phyloP scores from a whole-genome alignment of 2,329 filamentous ascomycete species.

The Aspergillus texensis region DNA sequence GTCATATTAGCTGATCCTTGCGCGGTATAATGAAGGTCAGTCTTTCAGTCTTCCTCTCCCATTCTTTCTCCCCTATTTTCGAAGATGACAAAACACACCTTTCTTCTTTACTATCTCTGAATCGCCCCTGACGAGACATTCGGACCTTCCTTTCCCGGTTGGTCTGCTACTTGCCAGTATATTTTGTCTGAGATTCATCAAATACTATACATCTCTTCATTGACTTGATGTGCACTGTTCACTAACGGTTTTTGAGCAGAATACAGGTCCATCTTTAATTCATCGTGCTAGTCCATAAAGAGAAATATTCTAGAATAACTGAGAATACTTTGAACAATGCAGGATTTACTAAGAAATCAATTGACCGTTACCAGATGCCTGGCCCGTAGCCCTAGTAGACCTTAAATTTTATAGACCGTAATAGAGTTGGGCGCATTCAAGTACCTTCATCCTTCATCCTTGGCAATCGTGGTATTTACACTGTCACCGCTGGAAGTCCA shows the following conservation, averaged over 20 bases:
- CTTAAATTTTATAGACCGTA: not conserved
- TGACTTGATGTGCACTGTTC: not conserved
- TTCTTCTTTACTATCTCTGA: slow-evolving; percentile 67
- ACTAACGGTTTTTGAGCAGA: slow-evolving; percentile 11
- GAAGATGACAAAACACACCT: slow-evolving; percentile 62
- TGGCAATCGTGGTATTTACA: not conserved
- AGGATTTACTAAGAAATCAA: not conserved
- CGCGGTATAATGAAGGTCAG: slow-evolving; percentile 26
- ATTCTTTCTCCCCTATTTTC: slow-evolving; percentile 30
- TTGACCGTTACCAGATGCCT: not conserved
- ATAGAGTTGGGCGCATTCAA: not conserved
- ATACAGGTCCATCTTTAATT: not conserved
- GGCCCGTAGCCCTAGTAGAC: not conserved
- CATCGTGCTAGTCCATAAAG: not conserved
- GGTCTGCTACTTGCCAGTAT: slow-evolving; percentile 74
- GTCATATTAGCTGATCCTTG: not conserved
- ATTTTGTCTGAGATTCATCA: slow-evolving; percentile 61
- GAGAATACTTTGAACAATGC: not conserved
- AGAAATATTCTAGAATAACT: not conserved
- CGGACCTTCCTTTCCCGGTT: slow-evolving; percentile 64
- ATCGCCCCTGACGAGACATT: slow-evolving; percentile 68
- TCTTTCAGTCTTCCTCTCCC: slow-evolving; percentile 7
- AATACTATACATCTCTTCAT: not conserved
- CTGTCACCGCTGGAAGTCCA: not conserved
- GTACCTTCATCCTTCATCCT: too few species aligned